Percentiles rank a stretch among this genome's conserved stretches.
phyloP scores from a whole-genome alignment of 345 rosid genomes.

The Arabidopsis thaliana region DNA sequence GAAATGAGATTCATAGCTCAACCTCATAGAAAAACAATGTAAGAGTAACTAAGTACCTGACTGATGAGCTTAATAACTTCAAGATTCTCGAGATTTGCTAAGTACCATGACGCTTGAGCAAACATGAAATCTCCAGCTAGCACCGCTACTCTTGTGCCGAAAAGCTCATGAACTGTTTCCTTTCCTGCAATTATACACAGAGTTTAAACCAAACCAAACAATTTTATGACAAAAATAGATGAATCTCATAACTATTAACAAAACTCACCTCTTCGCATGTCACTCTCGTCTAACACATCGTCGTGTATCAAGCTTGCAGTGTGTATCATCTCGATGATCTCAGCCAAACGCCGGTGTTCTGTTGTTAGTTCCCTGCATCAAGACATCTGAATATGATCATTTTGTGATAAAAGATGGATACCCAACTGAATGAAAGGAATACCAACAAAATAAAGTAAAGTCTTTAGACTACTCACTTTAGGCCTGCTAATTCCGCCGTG shows the following conservation, averaged over 20 bases:
- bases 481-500: slow-evolving; percentile 75
- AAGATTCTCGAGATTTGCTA: slow-evolving; percentile 84
- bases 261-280: slow-evolving; percentile 84
- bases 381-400: slow-evolving; percentile 14
- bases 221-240: background rate
- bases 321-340: slow-evolving; percentile 97
- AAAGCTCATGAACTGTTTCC: slow-evolving; percentile 74
- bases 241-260: background rate
- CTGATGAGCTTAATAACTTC: slow-evolving; percentile 89
- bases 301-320: slow-evolving; percentile 98
- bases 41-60: slow-evolving; percentile 53
- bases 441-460: background rate
- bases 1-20: background rate
- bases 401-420: background rate
- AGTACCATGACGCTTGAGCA: slow-evolving; percentile 93
- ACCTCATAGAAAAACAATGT: background rate
- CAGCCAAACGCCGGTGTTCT: slow-evolving; percentile 87
- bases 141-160: slow-evolving; percentile 81
- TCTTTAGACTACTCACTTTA: slow-evolving; percentile 50
- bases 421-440: background rate
- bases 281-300: slow-evolving; percentile 91
- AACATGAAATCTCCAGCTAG: slow-evolving; percentile 91
- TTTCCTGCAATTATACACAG: slow-evolving; percentile 49
- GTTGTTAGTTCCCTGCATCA: slow-evolving; percentile 70
- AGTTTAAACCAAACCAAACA: background rate